A percentile compares a stretch with the other conserved stretches of the same genome.
Conservation (phyloP, 192 early-diverging fungal genomes). For the Umbelopsis sp. region DNA sequence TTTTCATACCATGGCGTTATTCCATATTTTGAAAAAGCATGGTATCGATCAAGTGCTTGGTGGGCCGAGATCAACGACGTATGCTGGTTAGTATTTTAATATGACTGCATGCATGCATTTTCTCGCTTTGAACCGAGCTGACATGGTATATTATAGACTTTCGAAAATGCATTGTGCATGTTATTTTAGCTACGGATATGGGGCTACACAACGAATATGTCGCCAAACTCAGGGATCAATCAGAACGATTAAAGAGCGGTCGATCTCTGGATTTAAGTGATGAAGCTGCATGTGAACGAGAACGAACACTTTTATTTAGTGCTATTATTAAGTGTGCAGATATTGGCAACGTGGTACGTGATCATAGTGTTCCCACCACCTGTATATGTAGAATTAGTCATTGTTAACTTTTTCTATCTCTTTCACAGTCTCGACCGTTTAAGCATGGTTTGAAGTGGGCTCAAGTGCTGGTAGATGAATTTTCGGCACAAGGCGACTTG, state of each 20-base stretch:
- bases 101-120: neutral
- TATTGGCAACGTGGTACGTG: slow-evolving; percentile 73
- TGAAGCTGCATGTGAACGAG: slow-evolving; percentile 51
- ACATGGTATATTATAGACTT: slow-evolving; percentile 54
- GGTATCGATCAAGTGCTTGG: slow-evolving; percentile 46
- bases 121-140: neutral
- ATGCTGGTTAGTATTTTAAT: slow-evolving; percentile 21
- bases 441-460: slow-evolving; percentile 72
- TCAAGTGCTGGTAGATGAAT: slow-evolving; percentile 68
- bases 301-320: slow-evolving; percentile 66
- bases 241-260: slow-evolving; percentile 49
- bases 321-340: slow-evolving; percentile 83
- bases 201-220: slow-evolving; percentile 79
- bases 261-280: slow-evolving; percentile 29
- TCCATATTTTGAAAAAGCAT: slow-evolving; percentile 63
- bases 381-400: neutral
- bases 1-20: slow-evolving; percentile 84
- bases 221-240: slow-evolving; percentile 66
- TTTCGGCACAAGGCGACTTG: slow-evolving; percentile 71
- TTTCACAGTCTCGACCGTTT: slow-evolving; percentile 64
- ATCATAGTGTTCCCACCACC: neutral
- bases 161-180: slow-evolving; percentile 68
- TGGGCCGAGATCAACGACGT: slow-evolving; percentile 16
- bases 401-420: neutral
- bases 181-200: slow-evolving; percentile 84